These are phyloP conservation scores for Cicer arietinum DNA, from an alignment of 306 rosid species.

Conservation along the genomic window DNA sequence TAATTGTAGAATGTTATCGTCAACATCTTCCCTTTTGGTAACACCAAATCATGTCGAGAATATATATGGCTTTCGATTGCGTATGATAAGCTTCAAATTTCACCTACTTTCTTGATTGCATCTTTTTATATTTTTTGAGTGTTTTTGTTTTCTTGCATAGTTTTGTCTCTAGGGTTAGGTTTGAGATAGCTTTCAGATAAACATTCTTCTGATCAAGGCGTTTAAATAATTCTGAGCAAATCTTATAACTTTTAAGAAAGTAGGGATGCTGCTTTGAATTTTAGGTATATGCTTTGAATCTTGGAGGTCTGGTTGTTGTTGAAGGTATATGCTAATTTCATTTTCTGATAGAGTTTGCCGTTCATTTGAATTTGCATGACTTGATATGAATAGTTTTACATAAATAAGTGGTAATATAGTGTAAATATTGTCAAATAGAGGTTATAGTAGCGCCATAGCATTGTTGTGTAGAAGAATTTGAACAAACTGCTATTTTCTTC, in stretches of 20 bases:
- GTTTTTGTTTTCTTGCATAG: not conserved
- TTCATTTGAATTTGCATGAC: not conserved
- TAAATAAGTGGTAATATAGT: too few species aligned
- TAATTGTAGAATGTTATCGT: slow-evolving; percentile 18
- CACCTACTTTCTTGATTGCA: slow-evolving; percentile 2
- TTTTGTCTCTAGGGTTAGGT: not conserved
- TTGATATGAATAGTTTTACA: not conserved
- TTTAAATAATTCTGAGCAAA: too few species aligned
- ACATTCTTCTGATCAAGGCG: not conserved
- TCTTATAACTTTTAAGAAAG: not conserved
- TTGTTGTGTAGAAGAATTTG: too few species aligned
- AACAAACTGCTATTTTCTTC: too few species aligned
- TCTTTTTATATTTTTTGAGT: not conserved
- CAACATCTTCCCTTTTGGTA: slow-evolving; percentile 14
- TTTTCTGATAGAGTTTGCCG: too few species aligned
- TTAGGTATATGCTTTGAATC: not conserved
- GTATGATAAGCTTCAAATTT: slow-evolving; percentile 23
- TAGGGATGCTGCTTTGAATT: slow-evolving; percentile 10
- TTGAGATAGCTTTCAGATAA: slow-evolving; percentile 1
- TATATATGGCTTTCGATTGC: slow-evolving; percentile 9
- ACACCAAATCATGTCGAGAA: slow-evolving; percentile 15
- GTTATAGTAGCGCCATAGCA: too few species aligned
- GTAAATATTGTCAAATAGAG: too few species aligned
- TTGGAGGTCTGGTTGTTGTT: slow-evolving; percentile 12
- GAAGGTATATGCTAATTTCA: too few species aligned